phyloP scores from a whole-genome alignment of 306 rosid genomes.

The Glycine tomentella region DNA sequence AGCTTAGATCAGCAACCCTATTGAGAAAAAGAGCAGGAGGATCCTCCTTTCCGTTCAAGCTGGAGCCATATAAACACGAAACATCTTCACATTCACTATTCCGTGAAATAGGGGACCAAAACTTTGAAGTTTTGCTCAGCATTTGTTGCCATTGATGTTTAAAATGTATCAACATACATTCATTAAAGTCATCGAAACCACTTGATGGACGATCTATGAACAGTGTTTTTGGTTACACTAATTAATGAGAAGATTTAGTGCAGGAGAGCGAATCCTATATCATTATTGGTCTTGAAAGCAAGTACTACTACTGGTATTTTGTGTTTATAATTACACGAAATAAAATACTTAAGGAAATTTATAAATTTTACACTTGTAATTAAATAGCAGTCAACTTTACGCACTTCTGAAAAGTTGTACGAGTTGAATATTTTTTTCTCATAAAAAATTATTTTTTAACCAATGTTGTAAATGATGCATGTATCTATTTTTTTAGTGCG shows the following conservation, averaged over 20 bases:
- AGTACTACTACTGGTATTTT: background rate
- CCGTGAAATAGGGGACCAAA: constrained; percentile 37
- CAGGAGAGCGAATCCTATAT: constrained; percentile 24
- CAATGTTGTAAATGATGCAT: too few relatives aligned
- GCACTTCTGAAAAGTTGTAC: too few relatives aligned
- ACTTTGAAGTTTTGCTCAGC: constrained; percentile 27
- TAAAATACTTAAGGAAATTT: too few relatives aligned
- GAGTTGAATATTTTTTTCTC: too few relatives aligned
- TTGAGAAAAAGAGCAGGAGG: background rate
- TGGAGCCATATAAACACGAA: constrained; percentile 1
- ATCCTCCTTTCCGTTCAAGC: background rate
- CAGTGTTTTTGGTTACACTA: constrained; percentile 29
- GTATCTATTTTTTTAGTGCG: too few relatives aligned
- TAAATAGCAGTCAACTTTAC: too few relatives aligned
- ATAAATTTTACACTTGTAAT: too few relatives aligned
- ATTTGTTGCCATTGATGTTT: constrained; percentile 25
- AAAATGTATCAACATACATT: background rate
- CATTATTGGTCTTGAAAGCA: constrained; percentile 35
- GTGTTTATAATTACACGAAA: too few relatives aligned
- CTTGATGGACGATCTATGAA: constrained; percentile 15
- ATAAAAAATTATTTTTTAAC: too few relatives aligned
- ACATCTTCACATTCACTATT: constrained; percentile 46
- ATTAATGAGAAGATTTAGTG: constrained; percentile 44
- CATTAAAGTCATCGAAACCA: constrained; percentile 35
- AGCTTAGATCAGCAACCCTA: constrained; percentile 12